Evolutionary conservation across 192 early-diverging fungal species (phyloP).

Genomic region (Backusella liffmaniae): DNA sequence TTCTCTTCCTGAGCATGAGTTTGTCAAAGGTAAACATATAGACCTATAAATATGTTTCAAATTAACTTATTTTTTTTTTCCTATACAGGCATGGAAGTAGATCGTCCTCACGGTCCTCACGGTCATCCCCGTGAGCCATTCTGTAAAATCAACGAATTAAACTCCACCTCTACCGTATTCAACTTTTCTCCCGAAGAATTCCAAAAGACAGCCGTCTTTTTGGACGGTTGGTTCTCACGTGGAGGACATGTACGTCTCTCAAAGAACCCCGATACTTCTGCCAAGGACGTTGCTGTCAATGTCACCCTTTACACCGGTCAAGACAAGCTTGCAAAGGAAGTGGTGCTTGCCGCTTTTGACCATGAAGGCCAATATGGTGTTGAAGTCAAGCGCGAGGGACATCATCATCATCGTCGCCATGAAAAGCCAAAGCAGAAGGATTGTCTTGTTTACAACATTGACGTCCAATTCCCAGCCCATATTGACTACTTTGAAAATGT

Average conservation of each 20-base stretch:
- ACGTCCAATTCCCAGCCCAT: slow-evolving; percentile 23
- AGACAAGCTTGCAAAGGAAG: slow-evolving; percentile 8
- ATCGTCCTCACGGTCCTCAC: not conserved
- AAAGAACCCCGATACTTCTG: not conserved
- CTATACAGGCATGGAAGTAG: not conserved
- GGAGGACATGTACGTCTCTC: slow-evolving; percentile 9
- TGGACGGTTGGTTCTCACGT: slow-evolving; percentile 14
- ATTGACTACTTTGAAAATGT: slow-evolving; percentile 16
- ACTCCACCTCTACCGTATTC: slow-evolving; percentile 9
- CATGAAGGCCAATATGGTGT: slow-evolving; percentile 29
- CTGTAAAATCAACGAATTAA: slow-evolving; percentile 6
- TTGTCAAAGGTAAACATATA: not conserved
- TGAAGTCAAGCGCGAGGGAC: slow-evolving; percentile 14
- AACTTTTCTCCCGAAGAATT: slow-evolving; percentile 32
- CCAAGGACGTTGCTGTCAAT: slow-evolving; percentile 20
- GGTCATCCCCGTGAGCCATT: not conserved
- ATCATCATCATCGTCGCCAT: not conserved
- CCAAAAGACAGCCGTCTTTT: slow-evolving; percentile 14
- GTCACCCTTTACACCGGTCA: slow-evolving; percentile 13
- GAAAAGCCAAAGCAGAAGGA: not conserved
- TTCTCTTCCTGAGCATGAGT: slow-evolving; percentile 1
- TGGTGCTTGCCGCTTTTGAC: slow-evolving; percentile 16
- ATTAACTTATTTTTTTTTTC: not conserved
- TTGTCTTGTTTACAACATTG: slow-evolving; percentile 22
- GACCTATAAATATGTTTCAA: not conserved